phyloP scores from a whole-genome alignment of 2,329 filamentous ascomycete genomes.

The Sclerotinia nivalis region DNA sequence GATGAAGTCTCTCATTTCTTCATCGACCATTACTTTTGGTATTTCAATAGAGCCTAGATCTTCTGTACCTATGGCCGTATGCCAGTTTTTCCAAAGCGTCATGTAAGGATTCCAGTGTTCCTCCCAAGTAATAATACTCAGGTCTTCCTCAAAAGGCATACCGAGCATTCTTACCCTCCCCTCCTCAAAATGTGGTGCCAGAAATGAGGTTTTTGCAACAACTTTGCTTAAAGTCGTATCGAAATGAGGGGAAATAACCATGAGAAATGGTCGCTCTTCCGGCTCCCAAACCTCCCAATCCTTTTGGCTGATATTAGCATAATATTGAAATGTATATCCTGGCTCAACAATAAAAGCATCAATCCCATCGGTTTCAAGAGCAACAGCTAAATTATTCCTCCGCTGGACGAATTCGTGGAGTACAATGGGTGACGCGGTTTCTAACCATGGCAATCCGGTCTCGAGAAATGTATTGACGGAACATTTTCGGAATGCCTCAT shows the following conservation, averaged over 20 bases:
- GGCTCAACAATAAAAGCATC: slow-evolving; percentile 65
- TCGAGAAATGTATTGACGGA: background rate
- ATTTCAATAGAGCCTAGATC: slow-evolving; percentile 25
- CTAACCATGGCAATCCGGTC: slow-evolving; percentile 6
- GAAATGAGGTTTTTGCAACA: slow-evolving; percentile 56
- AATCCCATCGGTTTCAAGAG: slow-evolving; percentile 51
- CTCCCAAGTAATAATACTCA: slow-evolving; percentile 61
- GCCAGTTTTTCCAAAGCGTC: slow-evolving; percentile 50
- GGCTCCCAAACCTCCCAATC: slow-evolving; percentile 68
- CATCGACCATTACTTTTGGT: slow-evolving; percentile 60
- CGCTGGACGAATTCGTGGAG: slow-evolving; percentile 44
- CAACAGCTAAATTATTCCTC: slow-evolving; percentile 56
- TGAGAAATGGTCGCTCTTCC: slow-evolving; percentile 63
- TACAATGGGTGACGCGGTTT: background rate
- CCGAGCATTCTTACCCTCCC: slow-evolving; percentile 58
- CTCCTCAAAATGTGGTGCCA: slow-evolving; percentile 62
- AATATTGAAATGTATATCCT: slow-evolving; percentile 65
- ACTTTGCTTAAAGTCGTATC: slow-evolving; percentile 45
- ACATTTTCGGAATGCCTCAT: background rate
- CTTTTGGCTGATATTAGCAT: slow-evolving; percentile 59
- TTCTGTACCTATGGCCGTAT: slow-evolving; percentile 24
- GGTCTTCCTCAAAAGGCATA: slow-evolving; percentile 53
- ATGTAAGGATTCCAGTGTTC: slow-evolving; percentile 65
- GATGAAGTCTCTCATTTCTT: slow-evolving; percentile 65
- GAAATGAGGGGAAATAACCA: slow-evolving; percentile 55